Base-by-base conservation (phyloP, 2,329 filamentous ascomycete species). In the Dothistroma septosporum region DNA sequence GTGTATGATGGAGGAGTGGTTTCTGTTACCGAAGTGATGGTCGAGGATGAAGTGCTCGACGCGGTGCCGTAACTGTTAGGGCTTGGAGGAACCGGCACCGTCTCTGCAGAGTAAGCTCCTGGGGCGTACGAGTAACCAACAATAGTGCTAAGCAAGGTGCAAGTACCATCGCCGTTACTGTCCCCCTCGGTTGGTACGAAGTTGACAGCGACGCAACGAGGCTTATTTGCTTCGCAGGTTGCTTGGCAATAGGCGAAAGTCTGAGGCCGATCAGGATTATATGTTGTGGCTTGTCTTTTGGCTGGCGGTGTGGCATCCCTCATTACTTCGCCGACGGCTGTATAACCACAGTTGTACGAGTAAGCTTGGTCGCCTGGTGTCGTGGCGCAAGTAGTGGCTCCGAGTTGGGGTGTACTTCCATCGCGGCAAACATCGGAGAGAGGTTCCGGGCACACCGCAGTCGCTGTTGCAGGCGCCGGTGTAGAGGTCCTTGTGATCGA, bases 101-200 rank as follows among this genome's bases (percentile, higher is more conserved):
- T 41, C 46, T 46, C 53, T 19, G 53, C 53, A 33, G 53, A 22
- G n/a, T 53, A 44, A 14, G 54, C 58, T 4, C 54, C 58, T n/a
- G 44, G 44, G 9, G n/a, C 35, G 7, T 56, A 53, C n/a, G 47
- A 31, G 14, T 50, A 56, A 16, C 53, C 58, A 12, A 46, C 52
- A 35, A 57, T 53, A 8, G 35, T 19, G 35, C 53, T 56, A 19
- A 60, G 48, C 28, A 60, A 35, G 16, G 53, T 56, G 33, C 58
- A 60, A 16, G 52, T 48, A 22, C 50, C 49, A 32, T 10, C 28
- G 16, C 41, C 41, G 9, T 14, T 44, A n/a, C n/a, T n/a, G n/a
- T 44, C 41, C 5, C n/a, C 16, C 16, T 14, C 14, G n/a, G 24
- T 44, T 9, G 46, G 16, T 10, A 48, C 37, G 24, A 41, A 60